Evolutionary conservation across 805 yeast species (phyloP), one percentile per base, ranked within the genome.

Genomic region (Candida pini): DNA sequence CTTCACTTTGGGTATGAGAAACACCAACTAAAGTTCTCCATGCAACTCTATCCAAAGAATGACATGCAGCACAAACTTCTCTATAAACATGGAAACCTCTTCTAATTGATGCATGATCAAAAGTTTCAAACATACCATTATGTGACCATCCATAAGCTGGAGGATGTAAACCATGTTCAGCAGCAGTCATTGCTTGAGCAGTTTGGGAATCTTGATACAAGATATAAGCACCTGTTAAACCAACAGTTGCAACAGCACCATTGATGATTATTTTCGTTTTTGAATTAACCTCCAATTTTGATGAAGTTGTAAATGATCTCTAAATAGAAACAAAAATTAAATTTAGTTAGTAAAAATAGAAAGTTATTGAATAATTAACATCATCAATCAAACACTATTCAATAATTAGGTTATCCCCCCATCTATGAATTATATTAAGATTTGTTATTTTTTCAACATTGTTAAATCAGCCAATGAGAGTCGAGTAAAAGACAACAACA

Each of bases 51-150:
- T 89, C 90, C 55, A 92, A 69, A 23, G 98, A 90, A 69, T 92
- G 98, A 68, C 98, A 92, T 37, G 97, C 92, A 42, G 98, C 95
- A 75, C 98, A 92, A 36, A 92, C 98, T 69, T 92, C 98, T 66
- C 88, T 81, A 76, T 92, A 92, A 43, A 92, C 98, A 64, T 87
- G 97, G 81, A 82, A 92, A 53, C 98, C 98, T 77, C 98, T 88
- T 75, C 98, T 85, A 58, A 92, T 85, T 36, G 95, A 81, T 40
- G 87, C 88, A 66, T 89, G 97, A 70, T 89, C 97, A 51, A 87
- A 89, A 36, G 95, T 73, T 51, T 79, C 81, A 51, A 88, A 75
- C 80, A 87, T 83, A 50, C 97, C 97, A 55, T 75, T 78, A 68
- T 90, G 97, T 28, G 96, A 74, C 97, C 97, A 92, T 38, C 78